Evolutionary conservation across 2,329 filamentous ascomycete species (phyloP), one percentile per base, ranked within the genome.

Genomic region (Tricladium varicosporioides): DNA sequence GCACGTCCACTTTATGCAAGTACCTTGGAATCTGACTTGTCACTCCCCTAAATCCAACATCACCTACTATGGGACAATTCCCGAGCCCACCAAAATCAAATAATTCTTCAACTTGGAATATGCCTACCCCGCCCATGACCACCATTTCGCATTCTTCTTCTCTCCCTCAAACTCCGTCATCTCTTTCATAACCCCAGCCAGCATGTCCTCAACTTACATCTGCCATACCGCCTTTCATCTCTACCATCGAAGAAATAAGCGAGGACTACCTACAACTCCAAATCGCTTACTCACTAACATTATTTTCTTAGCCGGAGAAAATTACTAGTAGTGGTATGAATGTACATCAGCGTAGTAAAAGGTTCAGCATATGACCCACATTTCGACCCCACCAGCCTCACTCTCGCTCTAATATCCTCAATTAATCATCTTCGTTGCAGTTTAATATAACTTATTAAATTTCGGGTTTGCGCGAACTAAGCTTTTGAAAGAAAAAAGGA

Each of bases 281-380:
- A 10, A 58, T 55, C 14, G 46, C 46, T 47, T 51, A 19, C 56
- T 51, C 11, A 32, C 19, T 9, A 18, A 11, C 9, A 27, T 48
- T 5, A 18, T n/a, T 27, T 27, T 22, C 16, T 15, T 14, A 27
- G 0, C 15, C 1, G 31, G 16, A 22, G 54, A 47, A 51, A 54
- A 10, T 18, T 58, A 4, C 56, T 46, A 7, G 51, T 58, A 2
- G 42, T 54, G 14, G 56, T 54, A 40, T 57, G 51, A 36, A 50
- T n/a, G n/a, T 50, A 2, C 48, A 51, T 22, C 42, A 46, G 51
- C 19, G 51, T 43, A 1, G 46, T 57, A 13, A 54, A 54, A 47
- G 56, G 56, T 2, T 50, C 51, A 0, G 31, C 31, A 1, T 36
- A 36, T 1, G 47, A 58, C 46, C 1, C 36, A 1, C 56, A 58